Evolutionary conservation across 371 early-diverging fungal genomes (phyloP).

Genomic region (Chytridium lagenaria): DNA sequence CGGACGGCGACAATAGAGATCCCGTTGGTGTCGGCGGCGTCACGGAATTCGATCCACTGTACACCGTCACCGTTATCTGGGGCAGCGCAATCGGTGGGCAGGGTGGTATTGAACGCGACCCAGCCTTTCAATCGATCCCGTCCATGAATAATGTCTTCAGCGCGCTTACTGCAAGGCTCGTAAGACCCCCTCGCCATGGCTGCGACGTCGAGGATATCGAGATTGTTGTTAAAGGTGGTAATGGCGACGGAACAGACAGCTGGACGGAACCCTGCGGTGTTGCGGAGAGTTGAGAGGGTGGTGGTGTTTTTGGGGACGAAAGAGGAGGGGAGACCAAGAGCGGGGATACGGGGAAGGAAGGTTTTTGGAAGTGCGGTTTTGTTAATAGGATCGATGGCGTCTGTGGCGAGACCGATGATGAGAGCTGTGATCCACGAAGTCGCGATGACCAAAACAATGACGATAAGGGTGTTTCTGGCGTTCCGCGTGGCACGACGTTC

Average conservation of each 20-base stretch:
- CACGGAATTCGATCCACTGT: slow-evolving; percentile 16
- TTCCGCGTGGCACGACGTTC: slow-evolving; percentile 3
- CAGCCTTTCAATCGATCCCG: background rate
- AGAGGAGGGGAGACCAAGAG: background rate
- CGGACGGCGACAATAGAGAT: slow-evolving; percentile 29
- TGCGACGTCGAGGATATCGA: slow-evolving; percentile 18
- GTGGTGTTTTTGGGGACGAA: background rate
- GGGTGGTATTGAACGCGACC: slow-evolving; percentile 7
- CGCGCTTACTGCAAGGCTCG: background rate
- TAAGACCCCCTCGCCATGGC: slow-evolving; percentile 22
- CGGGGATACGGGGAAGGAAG: background rate
- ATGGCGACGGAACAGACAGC: slow-evolving; percentile 8
- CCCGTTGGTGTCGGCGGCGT: background rate
- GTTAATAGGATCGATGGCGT: background rate
- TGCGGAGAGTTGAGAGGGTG: background rate
- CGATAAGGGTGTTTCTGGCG: slow-evolving; percentile 17
- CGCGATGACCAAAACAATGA: background rate
- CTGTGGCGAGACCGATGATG: background rate
- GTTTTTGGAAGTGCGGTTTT: background rate
- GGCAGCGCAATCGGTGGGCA: background rate
- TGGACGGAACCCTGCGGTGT: background rate
- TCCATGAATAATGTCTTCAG: background rate
- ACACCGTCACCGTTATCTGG: slow-evolving; percentile 8
- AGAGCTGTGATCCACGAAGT: slow-evolving; percentile 10
- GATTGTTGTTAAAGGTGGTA: background rate